These are phyloP conservation scores for Mycena belliarum DNA, from an alignment of 768 basidiomycete genomes.

Conservation along the genomic window DNA sequence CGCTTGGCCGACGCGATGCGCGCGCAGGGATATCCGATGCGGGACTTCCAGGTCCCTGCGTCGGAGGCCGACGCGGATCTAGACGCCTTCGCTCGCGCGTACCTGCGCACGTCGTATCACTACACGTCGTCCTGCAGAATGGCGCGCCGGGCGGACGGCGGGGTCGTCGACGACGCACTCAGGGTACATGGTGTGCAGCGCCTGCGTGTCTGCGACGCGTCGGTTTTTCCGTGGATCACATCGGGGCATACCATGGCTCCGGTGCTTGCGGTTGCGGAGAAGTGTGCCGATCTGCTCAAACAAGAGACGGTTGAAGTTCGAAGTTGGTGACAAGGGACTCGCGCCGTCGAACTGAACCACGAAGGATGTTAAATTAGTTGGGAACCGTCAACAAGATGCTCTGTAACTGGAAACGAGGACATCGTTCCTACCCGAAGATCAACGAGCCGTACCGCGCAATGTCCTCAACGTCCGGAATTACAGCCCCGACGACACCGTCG, in stretches of 20 bases:
- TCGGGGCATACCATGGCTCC: slow-evolving; percentile 34
- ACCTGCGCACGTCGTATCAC: slow-evolving; percentile 29
- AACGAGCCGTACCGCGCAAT: too few relatives aligned
- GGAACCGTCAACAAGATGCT: too few relatives aligned
- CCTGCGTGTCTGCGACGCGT: slow-evolving; percentile 36
- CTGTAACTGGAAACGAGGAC: too few relatives aligned
- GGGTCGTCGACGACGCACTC: slow-evolving; percentile 47
- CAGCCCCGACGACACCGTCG: background rate
- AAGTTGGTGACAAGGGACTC: too few relatives aligned
- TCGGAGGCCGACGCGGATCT: slow-evolving; percentile 25
- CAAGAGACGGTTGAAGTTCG: background rate
- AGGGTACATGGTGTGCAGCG: slow-evolving; percentile 45
- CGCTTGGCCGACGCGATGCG: slow-evolving; percentile 24
- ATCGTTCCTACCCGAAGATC: too few relatives aligned
- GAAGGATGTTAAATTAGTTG: too few relatives aligned
- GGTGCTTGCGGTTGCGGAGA: slow-evolving; percentile 33
- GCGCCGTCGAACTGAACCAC: too few relatives aligned
- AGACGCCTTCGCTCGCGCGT: slow-evolving; percentile 25
- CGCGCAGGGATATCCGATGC: slow-evolving; percentile 24
- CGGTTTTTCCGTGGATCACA: slow-evolving; percentile 31
- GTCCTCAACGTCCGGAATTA: background rate
- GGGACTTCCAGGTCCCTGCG: slow-evolving; percentile 25
- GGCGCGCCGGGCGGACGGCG: slow-evolving; percentile 24
- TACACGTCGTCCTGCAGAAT: slow-evolving; percentile 27
- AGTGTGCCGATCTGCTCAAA: slow-evolving; percentile 32